Conservation (phyloP, 2,329 filamentous ascomycete genomes). For the Exserohilum rostratum region DNA sequence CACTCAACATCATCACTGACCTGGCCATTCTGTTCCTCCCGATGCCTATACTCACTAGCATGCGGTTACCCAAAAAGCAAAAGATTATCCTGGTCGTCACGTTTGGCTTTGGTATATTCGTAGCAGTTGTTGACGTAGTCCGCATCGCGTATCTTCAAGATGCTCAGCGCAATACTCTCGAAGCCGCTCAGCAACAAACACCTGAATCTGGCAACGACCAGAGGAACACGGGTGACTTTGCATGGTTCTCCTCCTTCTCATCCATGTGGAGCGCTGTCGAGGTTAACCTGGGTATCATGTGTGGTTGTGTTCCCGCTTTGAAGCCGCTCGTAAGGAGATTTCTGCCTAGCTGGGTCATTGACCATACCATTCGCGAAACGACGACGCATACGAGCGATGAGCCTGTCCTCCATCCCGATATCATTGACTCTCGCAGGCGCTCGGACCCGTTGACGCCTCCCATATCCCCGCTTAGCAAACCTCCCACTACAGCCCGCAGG, state of each 20-base stretch:
- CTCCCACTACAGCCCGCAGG: constrained; percentile 25
- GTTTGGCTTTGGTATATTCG: constrained; percentile 86
- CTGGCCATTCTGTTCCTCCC: constrained; percentile 85
- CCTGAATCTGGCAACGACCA: constrained; percentile 34
- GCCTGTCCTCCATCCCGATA: constrained; percentile 31
- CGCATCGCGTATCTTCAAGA: constrained; percentile 88
- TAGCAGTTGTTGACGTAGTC: constrained; percentile 85
- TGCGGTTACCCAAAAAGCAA: constrained; percentile 82
- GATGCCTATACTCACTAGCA: constrained; percentile 78
- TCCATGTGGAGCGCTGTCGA: constrained; percentile 96
- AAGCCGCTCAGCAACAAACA: constrained; percentile 44
- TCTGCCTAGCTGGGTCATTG: constrained; percentile 62
- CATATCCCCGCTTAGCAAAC: constrained; percentile 32
- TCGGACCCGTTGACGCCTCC: constrained; percentile 31
- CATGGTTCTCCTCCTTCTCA: constrained; percentile 78
- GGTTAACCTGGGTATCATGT: constrained; percentile 88
- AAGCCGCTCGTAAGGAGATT: constrained; percentile 79
- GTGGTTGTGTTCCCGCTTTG: constrained; percentile 87
- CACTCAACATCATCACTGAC: constrained; percentile 91
- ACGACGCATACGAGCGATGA: constrained; percentile 40
- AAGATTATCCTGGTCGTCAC: constrained; percentile 87
- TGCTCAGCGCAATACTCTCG: constrained; percentile 60
- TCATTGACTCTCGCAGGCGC: constrained; percentile 26
- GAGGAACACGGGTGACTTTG: constrained; percentile 58
- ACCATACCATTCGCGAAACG: constrained; percentile 46